Evolutionary conservation across 2,329 filamentous ascomycete species (phyloP).

Genomic region (Graphilbum fragrans): DNA sequence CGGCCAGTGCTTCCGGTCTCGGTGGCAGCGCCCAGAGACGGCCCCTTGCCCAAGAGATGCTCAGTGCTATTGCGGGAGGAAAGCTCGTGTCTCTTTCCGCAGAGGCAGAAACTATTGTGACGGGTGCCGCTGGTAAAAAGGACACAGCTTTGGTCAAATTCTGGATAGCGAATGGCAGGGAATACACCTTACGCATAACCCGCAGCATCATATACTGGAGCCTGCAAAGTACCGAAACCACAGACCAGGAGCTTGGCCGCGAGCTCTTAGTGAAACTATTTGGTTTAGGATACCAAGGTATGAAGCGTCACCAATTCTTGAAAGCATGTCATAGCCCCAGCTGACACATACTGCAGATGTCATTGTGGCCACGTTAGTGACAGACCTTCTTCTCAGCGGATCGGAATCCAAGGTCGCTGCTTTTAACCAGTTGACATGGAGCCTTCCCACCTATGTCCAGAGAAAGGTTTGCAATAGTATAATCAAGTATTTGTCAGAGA

Average conservation of each 20-base stretch:
- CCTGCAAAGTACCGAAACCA: slow-evolving; percentile 9
- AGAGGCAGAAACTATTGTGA: slow-evolving; percentile 40
- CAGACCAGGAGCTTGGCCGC: slow-evolving; percentile 26
- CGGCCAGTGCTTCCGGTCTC: slow-evolving; percentile 11
- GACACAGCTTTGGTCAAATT: background rate
- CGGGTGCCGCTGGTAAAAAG: slow-evolving; percentile 10
- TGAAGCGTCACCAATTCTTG: too few relatives aligned
- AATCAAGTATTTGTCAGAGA: slow-evolving; percentile 32
- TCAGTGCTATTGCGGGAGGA: slow-evolving; percentile 34
- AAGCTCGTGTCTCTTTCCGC: slow-evolving; percentile 37
- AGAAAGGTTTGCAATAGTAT: slow-evolving; percentile 26
- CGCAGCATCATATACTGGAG: slow-evolving; percentile 42
- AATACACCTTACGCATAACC: slow-evolving; percentile 63
- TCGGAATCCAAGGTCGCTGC: slow-evolving; percentile 7
- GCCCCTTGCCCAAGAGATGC: slow-evolving; percentile 28
- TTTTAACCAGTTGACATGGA: slow-evolving; percentile 20
- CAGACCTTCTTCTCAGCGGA: slow-evolving; percentile 17
- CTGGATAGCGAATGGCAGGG: slow-evolving; percentile 54
- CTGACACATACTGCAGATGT: slow-evolving; percentile 21
- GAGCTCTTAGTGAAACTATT: slow-evolving; percentile 47
- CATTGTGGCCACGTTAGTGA: slow-evolving; percentile 24
- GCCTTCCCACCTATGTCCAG: slow-evolving; percentile 29
- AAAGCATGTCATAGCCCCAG: too few relatives aligned
- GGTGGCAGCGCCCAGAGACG: slow-evolving; percentile 14
- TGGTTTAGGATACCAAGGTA: slow-evolving; percentile 63